Evolutionary conservation across 1,284 basidiomycete species (phyloP).

Genomic region (Puccinia hordei): DNA sequence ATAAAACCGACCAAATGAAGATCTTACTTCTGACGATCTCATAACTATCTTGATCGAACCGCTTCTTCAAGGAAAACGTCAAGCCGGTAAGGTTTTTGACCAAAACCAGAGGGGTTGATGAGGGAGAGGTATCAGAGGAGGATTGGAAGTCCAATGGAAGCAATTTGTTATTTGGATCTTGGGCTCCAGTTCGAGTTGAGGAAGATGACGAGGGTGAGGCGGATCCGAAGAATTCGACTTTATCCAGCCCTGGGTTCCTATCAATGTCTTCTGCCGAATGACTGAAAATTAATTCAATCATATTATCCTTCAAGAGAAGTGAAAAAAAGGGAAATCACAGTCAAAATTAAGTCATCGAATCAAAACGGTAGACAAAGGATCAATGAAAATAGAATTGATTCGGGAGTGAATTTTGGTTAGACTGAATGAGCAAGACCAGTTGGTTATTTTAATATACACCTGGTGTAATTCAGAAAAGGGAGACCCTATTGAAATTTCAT

Average conservation of each 20-base stretch:
- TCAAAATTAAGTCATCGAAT: background rate
- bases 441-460: no score
- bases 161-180: background rate
- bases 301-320: conserved; percentile 19
- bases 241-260: background rate
- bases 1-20: no score
- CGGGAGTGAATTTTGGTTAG: background rate
- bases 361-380: background rate
- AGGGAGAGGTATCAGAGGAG: background rate
- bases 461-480: background rate
- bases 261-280: conserved; percentile 24
- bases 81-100: conserved; percentile 42
- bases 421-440: no score
- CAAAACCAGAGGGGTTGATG: background rate
- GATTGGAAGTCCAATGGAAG: background rate
- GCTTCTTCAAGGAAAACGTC: conserved; percentile 34
- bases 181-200: background rate
- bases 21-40: conserved; percentile 30
- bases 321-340: conserved; percentile 3
- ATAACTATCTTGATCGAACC: conserved; percentile 26
- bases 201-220: background rate
- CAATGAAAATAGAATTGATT: background rate
- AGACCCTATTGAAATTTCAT: no score
- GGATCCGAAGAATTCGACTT: conserved; percentile 23
- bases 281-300: conserved; percentile 47